Evolutionary conservation across 164 flowering plant species (phyloP).

Genomic region (Brasenia schreberi): DNA sequence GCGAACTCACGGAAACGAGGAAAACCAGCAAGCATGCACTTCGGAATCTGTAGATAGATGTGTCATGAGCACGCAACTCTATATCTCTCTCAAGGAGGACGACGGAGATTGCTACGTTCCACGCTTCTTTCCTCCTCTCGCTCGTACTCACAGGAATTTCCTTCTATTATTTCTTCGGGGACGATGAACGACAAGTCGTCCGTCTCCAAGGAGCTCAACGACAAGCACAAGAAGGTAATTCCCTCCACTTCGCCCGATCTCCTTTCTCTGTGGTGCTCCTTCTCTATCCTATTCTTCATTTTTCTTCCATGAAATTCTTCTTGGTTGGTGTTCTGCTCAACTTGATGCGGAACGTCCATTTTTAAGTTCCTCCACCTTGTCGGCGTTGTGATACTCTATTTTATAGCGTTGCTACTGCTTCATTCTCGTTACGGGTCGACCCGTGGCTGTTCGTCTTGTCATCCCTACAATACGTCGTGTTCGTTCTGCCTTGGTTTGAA

Average conservation of each 20-base stretch:
- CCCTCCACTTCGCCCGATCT: not conserved
- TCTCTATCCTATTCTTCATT: not conserved
- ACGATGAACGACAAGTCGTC: constrained; percentile 55
- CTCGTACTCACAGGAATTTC: not conserved
- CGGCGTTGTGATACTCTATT: not conserved
- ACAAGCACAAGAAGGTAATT: constrained; percentile 42
- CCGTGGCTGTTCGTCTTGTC: too few relatives aligned
- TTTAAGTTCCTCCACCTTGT: not conserved
- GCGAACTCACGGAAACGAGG: too few relatives aligned
- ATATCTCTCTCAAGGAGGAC: too few relatives aligned
- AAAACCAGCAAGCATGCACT: too few relatives aligned
- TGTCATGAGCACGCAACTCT: too few relatives aligned
- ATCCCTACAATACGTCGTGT: too few relatives aligned
- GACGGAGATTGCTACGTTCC: too few relatives aligned
- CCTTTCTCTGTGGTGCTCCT: not conserved
- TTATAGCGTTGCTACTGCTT: not conserved
- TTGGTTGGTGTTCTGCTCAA: not conserved
- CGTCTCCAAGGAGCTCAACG: constrained; percentile 57
- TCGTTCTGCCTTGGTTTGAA: too few relatives aligned
- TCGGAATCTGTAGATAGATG: too few relatives aligned
- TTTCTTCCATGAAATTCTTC: not conserved
- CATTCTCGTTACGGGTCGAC: too few relatives aligned
- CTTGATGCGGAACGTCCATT: not conserved
- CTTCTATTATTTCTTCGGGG: not conserved
- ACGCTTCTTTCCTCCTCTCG: not conserved